Base-by-base conservation (phyloP, 257 asterid genomes). In the Prunella vulgaris region DNA sequence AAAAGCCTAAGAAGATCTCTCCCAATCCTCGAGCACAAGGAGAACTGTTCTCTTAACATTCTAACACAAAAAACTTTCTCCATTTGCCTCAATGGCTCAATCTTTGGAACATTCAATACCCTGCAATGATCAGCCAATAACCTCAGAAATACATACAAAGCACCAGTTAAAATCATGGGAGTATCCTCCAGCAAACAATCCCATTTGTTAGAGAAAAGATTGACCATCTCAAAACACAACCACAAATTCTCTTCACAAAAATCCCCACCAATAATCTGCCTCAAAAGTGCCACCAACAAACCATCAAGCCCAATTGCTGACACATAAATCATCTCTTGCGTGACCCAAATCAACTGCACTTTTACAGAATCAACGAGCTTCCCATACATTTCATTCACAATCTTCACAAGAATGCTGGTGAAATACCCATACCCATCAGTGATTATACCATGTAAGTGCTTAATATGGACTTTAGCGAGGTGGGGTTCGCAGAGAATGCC, bases 221-320 rank as follows among this genome's bases (percentile, higher is more conserved):
- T 57, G 35, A 86, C 84, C 90, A 91, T 78, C 76, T 91, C 95
- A 38, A 46, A 76, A 67, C 93, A 82, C 83, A 88, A 63, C 90
- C 93, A 88, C 72, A 88, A 58, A 82, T 89, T 91, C 61, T 83
- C 92, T 21, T 84, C 91, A 63, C 88, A 68, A 46, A 56, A 81
- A 80, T 88, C 97, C 27, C 95, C 93, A 61, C 95, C 90, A 38
- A 80, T 72, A 78, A 83, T 87, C 82, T 85, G 97, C 84, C 96
- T 82, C 76, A 85, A 60, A 68, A 88, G 88, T 54, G 84, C 80
- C 69, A 85, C 84, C 18, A 89, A 10, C 76, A 91, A 83, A 51
- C 79, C 77, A 82, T 89, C 96, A 72, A 85, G 72, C 62, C 96
- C 95, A 14, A 85, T 52, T 18, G 87, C 91, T 18, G 81, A 75